Conservation (phyloP, 106 monocot species). For the Dioscorea alata region DNA sequence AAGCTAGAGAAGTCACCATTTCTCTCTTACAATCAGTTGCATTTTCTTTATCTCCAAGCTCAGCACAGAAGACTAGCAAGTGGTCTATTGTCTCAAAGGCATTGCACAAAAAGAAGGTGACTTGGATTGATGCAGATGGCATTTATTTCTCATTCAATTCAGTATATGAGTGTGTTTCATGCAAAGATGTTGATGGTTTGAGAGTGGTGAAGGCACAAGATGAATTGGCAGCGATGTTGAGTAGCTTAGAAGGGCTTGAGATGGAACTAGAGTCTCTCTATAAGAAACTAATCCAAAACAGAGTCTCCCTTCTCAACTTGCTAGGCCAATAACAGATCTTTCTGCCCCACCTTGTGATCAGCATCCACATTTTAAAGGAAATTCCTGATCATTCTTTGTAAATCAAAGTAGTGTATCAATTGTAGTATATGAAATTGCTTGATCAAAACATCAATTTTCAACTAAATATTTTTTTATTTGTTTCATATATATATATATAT, state of each 20-base stretch:
- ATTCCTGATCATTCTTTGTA: constrained; percentile 7
- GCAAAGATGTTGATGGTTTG: neutral
- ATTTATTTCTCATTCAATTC: neutral
- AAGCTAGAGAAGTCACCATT: constrained; percentile 2
- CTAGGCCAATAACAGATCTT: neutral
- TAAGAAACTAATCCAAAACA: too few relatives aligned
- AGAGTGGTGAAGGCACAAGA: neutral
- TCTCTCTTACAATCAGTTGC: too few relatives aligned
- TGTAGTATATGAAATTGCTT: neutral
- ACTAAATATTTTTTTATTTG: too few relatives aligned
- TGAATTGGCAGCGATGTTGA: too few relatives aligned
- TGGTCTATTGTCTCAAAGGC: too few relatives aligned
- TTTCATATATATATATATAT: too few relatives aligned
- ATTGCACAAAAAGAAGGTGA: too few relatives aligned
- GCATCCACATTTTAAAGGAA: constrained; percentile 11
- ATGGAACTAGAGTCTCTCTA: constrained; percentile 8
- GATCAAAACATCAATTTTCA: too few relatives aligned
- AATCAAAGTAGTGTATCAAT: neutral
- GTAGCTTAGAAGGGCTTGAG: too few relatives aligned
- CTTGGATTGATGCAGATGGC: neutral
- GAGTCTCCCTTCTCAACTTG: constrained; percentile 3
- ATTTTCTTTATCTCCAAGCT: too few relatives aligned
- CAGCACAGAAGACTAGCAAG: too few relatives aligned
- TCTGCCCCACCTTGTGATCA: neutral
- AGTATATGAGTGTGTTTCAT: too few relatives aligned